Evolutionary conservation across 78 protist genomes (phyloP), one percentile per base, ranked within the genome.

Genomic region (Pelomyxa schiedti): DNA sequence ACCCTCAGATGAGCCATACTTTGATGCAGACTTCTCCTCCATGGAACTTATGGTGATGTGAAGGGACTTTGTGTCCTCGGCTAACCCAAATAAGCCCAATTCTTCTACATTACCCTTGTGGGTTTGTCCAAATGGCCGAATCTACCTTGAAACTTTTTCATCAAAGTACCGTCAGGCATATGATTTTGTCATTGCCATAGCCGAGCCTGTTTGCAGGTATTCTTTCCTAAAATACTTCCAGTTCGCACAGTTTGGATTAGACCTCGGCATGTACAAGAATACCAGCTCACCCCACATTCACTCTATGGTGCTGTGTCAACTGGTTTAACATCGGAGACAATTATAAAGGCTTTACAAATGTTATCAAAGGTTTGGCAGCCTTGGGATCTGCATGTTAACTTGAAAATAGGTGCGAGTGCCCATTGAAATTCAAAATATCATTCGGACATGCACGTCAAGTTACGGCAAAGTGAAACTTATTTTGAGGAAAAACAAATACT

Each of bases 121-220:
- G 93, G 87, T 94, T 28, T 47, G 81, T 29, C 94, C 93, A 0
- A 88, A 90, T 74, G 82, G 87, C 6, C 93, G 72, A 75, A 89
- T 95, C 26, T 87, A 94, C 65, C 73, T 97, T 28, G 99, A 97
- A 40, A 52, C 90, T 6, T 82, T 80, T 66, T 83, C 92, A 8
- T 93, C 96, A 0, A 37, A 86, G 26, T 97, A 94, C 77, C 39
- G 69, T 72, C 66, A 76, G 40, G 98, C 98, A 3, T 74, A 66
- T 16, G 99, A 95, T 28, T 95, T 96, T 40, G 83, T 96, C n/a
- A 85, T 96, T 9, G 93, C 99, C 36, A 91, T 96, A 39, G 83
- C 98, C 6, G 96, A 94, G 80, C 98, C 96, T 38, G 91, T 86
- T 24, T 82, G 90, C 71, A 70, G 76, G 76, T 73, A 67, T 22